Evolutionary conservation across 352 stramenopile genomes (phyloP), one percentile per base, ranked within the genome.

Genomic region (Pythium coloratum): DNA sequence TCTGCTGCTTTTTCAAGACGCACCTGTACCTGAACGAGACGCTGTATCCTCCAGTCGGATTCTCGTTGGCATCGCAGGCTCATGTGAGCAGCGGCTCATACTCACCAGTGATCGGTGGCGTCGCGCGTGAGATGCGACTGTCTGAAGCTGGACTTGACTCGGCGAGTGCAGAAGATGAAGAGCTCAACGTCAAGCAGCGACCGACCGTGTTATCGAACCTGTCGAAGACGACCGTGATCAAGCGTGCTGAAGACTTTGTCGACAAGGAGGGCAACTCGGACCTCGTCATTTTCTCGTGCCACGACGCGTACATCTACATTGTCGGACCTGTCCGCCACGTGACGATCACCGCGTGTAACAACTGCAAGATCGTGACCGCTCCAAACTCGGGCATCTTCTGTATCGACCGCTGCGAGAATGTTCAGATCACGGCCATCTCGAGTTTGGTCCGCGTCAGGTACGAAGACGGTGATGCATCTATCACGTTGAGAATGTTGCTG

Each of bases 361-460:
- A 98, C 70, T 98, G 95, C 79, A 97, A 91, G 36, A 96, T 99
- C 63, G 86, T 99, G 49, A 86, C 95, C n/a, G 95, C 91, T n/a
- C 94, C 95, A 26, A 96, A 96, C 55, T 92, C 87, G 18, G 94
- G 94, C 5, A 88, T 98, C 56, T 75, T 98, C 24, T 92, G 93
- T 18, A 84, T 99, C 53, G 93, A 98, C 55, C 92, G 97, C 20
- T 99, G 96, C 72, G 94, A 98, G 76, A 96, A 97, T 28, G 92
- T 97, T 16, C 89, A 91, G 20, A 85, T 99, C 13, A 90, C 84
- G 13, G 77, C 76, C 18, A 91, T 97, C 30, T 85, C 89, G 2
- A 89, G 92, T n/a, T 81, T 95, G 42, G 74, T 96, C 49, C 81
- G 92, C 16, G 84, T 98, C 72, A 91, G 84, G 85, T 95, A 71